Percentiles rank a stretch among this genome's conserved stretches.
Conservation (phyloP, 257 asterid species). For the Solanum clarkiae region DNA sequence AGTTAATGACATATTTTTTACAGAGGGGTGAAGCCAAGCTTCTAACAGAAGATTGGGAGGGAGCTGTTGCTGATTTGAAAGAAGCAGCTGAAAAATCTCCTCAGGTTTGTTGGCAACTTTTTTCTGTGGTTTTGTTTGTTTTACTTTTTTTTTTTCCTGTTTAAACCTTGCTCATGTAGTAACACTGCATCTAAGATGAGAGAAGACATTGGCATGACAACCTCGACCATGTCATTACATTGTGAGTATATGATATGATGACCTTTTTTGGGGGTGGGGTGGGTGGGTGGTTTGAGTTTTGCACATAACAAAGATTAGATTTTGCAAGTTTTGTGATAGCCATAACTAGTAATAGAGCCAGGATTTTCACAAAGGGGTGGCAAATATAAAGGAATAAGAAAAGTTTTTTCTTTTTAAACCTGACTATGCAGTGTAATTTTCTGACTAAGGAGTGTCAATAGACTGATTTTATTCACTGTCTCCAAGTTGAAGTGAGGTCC, state of each 20-base stretch:
- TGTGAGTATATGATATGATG: not conserved
- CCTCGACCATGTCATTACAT: not conserved
- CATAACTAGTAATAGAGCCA: not conserved
- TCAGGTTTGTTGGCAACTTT: conserved; percentile 39
- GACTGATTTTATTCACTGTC: not conserved
- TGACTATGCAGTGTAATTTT: not conserved
- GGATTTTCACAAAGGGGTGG: not conserved
- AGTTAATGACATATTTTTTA: not conserved
- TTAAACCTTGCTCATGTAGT: not conserved
- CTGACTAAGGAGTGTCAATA: not conserved
- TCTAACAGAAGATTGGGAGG: conserved; percentile 87
- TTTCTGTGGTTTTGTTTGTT: not conserved
- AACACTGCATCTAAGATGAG: not conserved
- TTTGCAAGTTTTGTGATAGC: not conserved
- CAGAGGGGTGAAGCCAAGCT: conserved; percentile 96
- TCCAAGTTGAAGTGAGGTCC: not conserved
- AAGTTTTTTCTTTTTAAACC: not conserved
- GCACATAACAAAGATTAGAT: not conserved
- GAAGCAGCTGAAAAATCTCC: conserved; percentile 86
- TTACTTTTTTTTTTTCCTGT: not conserved
- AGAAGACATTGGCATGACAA: not conserved
- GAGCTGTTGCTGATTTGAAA: conserved; percentile 85
- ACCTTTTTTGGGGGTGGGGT: not conserved
- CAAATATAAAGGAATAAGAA: too few species aligned
- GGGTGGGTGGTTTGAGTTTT: not conserved